Evolutionary conservation across 116 monocot species (phyloP).

Genomic region (Dioscorea cayenensis): DNA sequence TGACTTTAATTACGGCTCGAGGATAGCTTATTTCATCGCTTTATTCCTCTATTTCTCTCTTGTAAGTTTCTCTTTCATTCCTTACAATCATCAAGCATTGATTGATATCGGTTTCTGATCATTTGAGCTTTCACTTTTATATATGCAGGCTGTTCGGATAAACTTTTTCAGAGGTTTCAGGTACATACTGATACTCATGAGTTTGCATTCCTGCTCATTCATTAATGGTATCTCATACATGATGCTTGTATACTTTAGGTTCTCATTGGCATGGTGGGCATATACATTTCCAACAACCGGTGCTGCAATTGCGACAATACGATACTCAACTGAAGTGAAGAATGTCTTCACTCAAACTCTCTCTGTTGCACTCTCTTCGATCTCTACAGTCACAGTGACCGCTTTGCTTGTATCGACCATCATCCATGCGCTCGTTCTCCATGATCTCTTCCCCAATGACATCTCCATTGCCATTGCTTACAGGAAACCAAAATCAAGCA

Average conservation of each 20-base stretch:
- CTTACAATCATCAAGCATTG: too few species aligned
- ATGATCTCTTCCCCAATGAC: slow-evolving; percentile 68
- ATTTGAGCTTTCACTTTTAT: neutral
- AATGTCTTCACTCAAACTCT: slow-evolving; percentile 27
- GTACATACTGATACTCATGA: slow-evolving; percentile 8
- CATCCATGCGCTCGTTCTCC: slow-evolving; percentile 39
- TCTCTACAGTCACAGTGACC: slow-evolving; percentile 35
- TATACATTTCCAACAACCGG: slow-evolving; percentile 67
- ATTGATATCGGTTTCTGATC: neutral
- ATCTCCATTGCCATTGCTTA: slow-evolving; percentile 61
- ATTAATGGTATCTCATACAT: neutral
- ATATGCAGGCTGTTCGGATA: slow-evolving; percentile 38
- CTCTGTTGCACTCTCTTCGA: slow-evolving; percentile 28
- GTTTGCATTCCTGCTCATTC: too few species aligned
- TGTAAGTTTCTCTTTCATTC: slow-evolving; percentile 19
- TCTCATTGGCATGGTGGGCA: slow-evolving; percentile 72
- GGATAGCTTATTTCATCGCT: slow-evolving; percentile 36
- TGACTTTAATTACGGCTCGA: slow-evolving; percentile 29
- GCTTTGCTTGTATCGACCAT: slow-evolving; percentile 43
- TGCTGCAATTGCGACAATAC: slow-evolving; percentile 45
- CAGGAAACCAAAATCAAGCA: slow-evolving; percentile 17
- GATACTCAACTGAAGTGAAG: slow-evolving; percentile 36
- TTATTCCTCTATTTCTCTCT: slow-evolving; percentile 54
- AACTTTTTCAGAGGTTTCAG: slow-evolving; percentile 48
- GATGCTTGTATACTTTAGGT: slow-evolving; percentile 12